Base-by-base conservation (phyloP, 257 asterid species). In the Solanum paucissectum region DNA sequence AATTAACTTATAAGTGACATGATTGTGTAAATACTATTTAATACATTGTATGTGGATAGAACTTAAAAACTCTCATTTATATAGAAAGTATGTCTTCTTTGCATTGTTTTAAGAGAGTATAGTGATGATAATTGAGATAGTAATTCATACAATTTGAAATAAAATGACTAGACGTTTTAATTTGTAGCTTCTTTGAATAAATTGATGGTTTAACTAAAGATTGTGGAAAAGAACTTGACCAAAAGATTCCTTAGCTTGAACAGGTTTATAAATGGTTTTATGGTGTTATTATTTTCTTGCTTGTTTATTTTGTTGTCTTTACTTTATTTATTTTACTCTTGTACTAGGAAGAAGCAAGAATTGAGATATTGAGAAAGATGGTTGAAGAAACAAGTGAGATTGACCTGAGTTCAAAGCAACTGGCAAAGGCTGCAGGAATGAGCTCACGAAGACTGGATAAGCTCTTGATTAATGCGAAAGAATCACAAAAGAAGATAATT, bases 391-490 rank as follows among this genome's bases (percentile, higher is more conserved):
- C 72, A 33, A 88, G 84, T 7, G 92, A 87, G 42, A 83, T 79
- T 25, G 91, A 88, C 44, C 64, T 93, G 8, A 91, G 91, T 60
- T 73, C 90, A 29, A 74, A 62, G 18, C 92, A 92, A 86, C 93
- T 94, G 95, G 95, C 95, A 32, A 89, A 87, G 88, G 96, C 94
- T 12, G 94, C 95, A 9, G 93, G 95, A 77, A 89, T 93, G 49
- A 93, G 92, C 82, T 91, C 75, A 49, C 87, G 5, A 8, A 89
- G 86, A 27, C 91, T 94, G 38, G 94, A 93, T 89, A 90, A 79
- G 76, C 92, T 94, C 34, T 69, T 94, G 89, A 89, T 93, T 89
- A 92, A 93, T 21, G 96, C 94, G 16, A 91, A 93, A 83, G 93
- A 92, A 87, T 91, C 96, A 20, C 91, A 91, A 88, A 92, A 92